Evolutionary conservation across 345 rosid species (phyloP), one percentile per base, ranked within the genome.

Genomic region (Viola odorata): DNA sequence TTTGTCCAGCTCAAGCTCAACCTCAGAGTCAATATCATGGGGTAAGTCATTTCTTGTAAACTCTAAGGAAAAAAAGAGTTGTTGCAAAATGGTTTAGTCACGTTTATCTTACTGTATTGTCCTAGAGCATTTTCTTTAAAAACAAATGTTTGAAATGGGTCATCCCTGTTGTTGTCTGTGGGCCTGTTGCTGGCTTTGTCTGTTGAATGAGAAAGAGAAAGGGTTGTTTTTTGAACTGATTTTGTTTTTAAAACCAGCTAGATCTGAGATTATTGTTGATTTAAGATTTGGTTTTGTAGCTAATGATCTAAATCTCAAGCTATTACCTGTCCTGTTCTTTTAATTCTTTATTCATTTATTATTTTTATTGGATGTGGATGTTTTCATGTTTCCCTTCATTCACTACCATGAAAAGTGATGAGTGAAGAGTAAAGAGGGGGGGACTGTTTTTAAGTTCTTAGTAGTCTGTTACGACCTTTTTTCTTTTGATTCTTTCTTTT

Each of bases 1-100:
- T 95, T 95, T 41, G 85, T 88, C 16, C 99, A 91, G 82, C 96
- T 95, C 70, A 88, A 88, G 85, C 82, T 91, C 74, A 91, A 95
- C 75, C 99, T 95, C 72, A 71, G 95, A 70, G 97, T 95, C 73
- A 95, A 95, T 73, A 81, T 95, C 69, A 86, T 95, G 75, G 99
- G 97, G 99, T 94, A 62, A 60, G 82, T 78, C 15, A 50, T 68
- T 60, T 53, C 62, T 41, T 57, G 41, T 44, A n/a, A n/a, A n/a
- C n/a, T 37, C 10, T 58, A 59, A 11, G 4, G 38, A 47, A 4
- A 50, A 23, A 23, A 23, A 23, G 32, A 23, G 32, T 23, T 23
- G 32, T 23, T 23, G 32, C 32, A 23, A 23, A 23, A 23, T 23
- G 32, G 32, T 23, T 23, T 23, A 23, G 32, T 23, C 32, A 23